Conservation (phyloP, 805 yeast species). For the Wickerhamiella allomyrinae region DNA sequence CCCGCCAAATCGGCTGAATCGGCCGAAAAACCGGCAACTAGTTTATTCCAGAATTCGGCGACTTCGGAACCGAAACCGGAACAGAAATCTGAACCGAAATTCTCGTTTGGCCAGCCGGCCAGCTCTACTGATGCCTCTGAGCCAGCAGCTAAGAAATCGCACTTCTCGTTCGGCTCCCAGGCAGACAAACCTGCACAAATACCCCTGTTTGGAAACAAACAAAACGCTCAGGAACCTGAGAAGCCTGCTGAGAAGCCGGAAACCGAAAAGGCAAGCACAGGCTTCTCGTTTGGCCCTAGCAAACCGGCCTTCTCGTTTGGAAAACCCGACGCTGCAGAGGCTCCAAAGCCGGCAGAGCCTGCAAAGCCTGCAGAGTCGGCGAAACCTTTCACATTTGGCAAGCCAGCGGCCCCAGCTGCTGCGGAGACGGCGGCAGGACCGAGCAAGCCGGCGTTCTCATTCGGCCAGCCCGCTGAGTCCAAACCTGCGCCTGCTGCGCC, state of each 20-base stretch:
- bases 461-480: neutral
- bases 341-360: neutral
- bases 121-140: too few relatives aligned
- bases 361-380: neutral
- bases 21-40: too few relatives aligned
- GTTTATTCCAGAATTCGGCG: too few relatives aligned
- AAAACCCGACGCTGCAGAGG: neutral
- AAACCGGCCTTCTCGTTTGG: slow-evolving; percentile 1
- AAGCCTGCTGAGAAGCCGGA: slow-evolving; percentile 1
- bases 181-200: neutral
- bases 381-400: neutral
- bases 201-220: neutral
- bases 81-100: too few relatives aligned
- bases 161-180: neutral
- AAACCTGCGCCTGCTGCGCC: too few relatives aligned
- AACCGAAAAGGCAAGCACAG: neutral
- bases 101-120: too few relatives aligned
- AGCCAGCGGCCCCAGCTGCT: neutral
- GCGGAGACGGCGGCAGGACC: neutral
- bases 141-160: neutral
- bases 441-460: neutral
- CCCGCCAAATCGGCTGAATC: too few relatives aligned
- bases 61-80: too few relatives aligned
- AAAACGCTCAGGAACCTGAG: slow-evolving; percentile 1
- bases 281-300: neutral